Evolutionary conservation across 1,284 basidiomycete species (phyloP), one percentile per base, ranked within the genome.

Genomic region (Ustilago curta): DNA sequence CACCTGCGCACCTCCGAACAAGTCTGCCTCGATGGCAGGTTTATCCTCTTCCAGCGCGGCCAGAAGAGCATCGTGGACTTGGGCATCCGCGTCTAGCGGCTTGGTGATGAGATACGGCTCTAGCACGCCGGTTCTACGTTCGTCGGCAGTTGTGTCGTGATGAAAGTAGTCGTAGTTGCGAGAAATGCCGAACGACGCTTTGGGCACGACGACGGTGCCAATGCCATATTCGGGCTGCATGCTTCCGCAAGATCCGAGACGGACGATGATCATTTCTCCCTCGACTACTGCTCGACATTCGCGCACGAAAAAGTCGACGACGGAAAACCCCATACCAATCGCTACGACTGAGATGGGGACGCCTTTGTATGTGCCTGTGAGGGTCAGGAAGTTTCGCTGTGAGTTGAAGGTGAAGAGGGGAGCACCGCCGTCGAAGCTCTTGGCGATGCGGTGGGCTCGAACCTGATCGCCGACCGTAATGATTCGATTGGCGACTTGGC

Each of bases 331-430:
- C 93, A 94, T 94, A 9, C 93, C 93, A 62, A 93, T 93, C 66
- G 91, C 91, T 48, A 93, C 87, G 58, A 94, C 89, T 14, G 90
- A 91, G 35, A 94, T 84, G 6, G 92, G 91, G 4, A 88, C 85
- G 48, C 89, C 89, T 48, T 88, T 88, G 86, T 90, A 93, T 40
- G 90, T 88, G 12, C 93, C 93, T 4, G 92, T 93, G 70, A 93
- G 89, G 4, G 91, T 93, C 63, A 91, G 85, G 85, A 93, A 94
- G 8, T 92, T 92, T 54, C 92, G 88, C 76, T 93, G 91, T 19
- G 91, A 92, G 45, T 87, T 87, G 51, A 92, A 85, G 68, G 88
- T 87, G 83, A 93, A 93, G 19, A 79, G 29, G 12, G 83, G 79
- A 31, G 67, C 70, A n/a, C 84, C 79, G 58, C 66, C 73, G 85